Evolutionary conservation across 2,329 filamentous ascomycete genomes (phyloP).

Genomic region (Phyllosticta paracitricarpa): DNA sequence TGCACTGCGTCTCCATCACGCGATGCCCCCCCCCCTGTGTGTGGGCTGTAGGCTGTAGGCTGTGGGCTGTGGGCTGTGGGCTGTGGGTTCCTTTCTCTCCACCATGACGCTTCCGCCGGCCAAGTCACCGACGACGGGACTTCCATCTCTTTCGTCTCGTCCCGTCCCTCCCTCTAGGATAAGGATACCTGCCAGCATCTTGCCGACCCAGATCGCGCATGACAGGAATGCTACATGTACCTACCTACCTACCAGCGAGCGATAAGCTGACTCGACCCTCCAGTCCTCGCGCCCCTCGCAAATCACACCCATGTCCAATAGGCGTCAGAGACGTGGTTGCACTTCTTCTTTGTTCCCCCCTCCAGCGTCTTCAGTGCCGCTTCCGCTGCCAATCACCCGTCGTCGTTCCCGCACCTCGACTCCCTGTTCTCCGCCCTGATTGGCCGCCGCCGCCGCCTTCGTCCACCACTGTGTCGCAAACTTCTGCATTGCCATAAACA

Average conservation of each 20-base stretch:
- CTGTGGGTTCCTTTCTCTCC: not conserved
- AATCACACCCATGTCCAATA: not conserved
- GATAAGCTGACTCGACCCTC: not conserved
- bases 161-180: too few relatives aligned
- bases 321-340: not conserved
- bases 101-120: too few relatives aligned
- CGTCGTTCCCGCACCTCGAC: not conserved
- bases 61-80: too few relatives aligned
- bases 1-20: not conserved
- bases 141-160: too few relatives aligned
- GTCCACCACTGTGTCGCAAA: not conserved
- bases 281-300: not conserved
- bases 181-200: too few relatives aligned
- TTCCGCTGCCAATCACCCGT: not conserved
- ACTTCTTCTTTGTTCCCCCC: too few relatives aligned
- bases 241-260: too few relatives aligned
- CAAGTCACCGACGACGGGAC: too few relatives aligned
- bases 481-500: not conserved
- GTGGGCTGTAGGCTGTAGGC: too few relatives aligned
- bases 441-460: not conserved
- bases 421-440: not conserved
- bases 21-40: not conserved
- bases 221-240: too few relatives aligned
- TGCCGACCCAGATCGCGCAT: too few relatives aligned
- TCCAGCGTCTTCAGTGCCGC: not conserved